Conservation (phyloP, 2,329 filamentous ascomycete genomes). For the Aspergillus awamori region DNA sequence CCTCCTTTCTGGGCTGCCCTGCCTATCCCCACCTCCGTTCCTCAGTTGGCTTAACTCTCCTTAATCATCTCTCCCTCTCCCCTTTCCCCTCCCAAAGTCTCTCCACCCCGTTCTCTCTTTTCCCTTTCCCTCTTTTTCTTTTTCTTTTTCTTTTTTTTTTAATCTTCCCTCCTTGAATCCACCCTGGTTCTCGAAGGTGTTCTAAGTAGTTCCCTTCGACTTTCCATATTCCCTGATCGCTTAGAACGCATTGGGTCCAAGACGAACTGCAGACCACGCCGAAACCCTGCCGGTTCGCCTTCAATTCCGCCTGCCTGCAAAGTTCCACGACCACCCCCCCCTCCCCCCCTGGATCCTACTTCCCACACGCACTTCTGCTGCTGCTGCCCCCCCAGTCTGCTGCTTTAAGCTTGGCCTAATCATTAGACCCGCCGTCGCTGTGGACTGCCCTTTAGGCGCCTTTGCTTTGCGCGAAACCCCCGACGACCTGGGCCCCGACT, state of each 20-base stretch:
- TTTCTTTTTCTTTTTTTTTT: background rate
- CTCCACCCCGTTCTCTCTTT: slow-evolving; percentile 15
- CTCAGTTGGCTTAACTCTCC: slow-evolving; percentile 14
- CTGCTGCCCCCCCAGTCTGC: slow-evolving; percentile 19
- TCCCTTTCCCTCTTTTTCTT: slow-evolving; percentile 1
- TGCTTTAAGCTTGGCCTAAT: slow-evolving; percentile 34
- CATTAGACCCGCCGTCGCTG: slow-evolving; percentile 33
- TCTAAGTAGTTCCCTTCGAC: slow-evolving; percentile 14
- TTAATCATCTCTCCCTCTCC: slow-evolving; percentile 21
- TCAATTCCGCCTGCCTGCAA: slow-evolving; percentile 21
- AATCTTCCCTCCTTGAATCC: slow-evolving; percentile 13
- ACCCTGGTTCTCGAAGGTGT: slow-evolving; percentile 14
- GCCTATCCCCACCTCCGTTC: slow-evolving; percentile 16
- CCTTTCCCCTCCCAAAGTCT: slow-evolving; percentile 8
- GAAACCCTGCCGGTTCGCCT: slow-evolving; percentile 9
- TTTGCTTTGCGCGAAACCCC: slow-evolving; percentile 29
- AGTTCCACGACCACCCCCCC: slow-evolving; percentile 23
- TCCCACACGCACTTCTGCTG: slow-evolving; percentile 2
- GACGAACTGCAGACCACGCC: slow-evolving; percentile 5
- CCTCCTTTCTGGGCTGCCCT: slow-evolving; percentile 10
- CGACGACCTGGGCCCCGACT: slow-evolving; percentile 32
- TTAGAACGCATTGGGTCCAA: slow-evolving; percentile 4
- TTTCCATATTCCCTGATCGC: slow-evolving; percentile 1
- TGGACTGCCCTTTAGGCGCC: slow-evolving; percentile 29
- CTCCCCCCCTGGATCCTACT: slow-evolving; percentile 23